Evolutionary conservation across 148 eudicot genomes (phyloP).

Genomic region (Fagopyrum esculentum): DNA sequence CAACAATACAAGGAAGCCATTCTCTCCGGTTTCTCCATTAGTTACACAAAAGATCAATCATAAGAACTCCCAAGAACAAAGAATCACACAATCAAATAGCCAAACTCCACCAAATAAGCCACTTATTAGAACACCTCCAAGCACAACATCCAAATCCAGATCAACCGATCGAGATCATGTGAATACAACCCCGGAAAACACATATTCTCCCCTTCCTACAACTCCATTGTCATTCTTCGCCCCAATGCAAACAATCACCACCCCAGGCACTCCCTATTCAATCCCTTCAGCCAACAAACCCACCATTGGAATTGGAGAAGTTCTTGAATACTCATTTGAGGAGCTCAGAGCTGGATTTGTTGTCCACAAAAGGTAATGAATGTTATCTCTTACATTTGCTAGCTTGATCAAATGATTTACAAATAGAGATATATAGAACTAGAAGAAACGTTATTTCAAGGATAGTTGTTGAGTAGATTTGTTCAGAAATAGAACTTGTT

Average conservation of each 20-base stretch:
- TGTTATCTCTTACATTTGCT: neutral
- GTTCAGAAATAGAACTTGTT: too few species aligned
- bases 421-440: neutral
- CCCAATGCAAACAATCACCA: constrained; percentile 37
- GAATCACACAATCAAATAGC: neutral
- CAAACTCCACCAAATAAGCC: constrained; percentile 17
- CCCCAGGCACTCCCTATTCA: constrained; percentile 41
- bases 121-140: constrained; percentile 28
- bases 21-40: constrained; percentile 40
- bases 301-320: constrained; percentile 13
- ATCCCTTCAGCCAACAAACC: constrained; percentile 15
- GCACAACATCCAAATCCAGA: constrained; percentile 32
- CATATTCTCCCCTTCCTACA: constrained; percentile 29
- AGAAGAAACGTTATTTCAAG: too few species aligned
- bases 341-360: constrained; percentile 63
- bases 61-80: constrained; percentile 28
- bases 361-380: constrained; percentile 11
- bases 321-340: constrained; percentile 63
- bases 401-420: neutral
- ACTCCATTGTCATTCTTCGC: constrained; percentile 42
- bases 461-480: too few species aligned
- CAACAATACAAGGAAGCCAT: constrained; percentile 32
- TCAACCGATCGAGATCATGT: constrained; percentile 17
- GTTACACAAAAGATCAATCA: constrained; percentile 23
- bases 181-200: constrained; percentile 30